phyloP scores from a whole-genome alignment of 1,284 basidiomycete genomes.

The Pseudozyma tsukubaensis region DNA sequence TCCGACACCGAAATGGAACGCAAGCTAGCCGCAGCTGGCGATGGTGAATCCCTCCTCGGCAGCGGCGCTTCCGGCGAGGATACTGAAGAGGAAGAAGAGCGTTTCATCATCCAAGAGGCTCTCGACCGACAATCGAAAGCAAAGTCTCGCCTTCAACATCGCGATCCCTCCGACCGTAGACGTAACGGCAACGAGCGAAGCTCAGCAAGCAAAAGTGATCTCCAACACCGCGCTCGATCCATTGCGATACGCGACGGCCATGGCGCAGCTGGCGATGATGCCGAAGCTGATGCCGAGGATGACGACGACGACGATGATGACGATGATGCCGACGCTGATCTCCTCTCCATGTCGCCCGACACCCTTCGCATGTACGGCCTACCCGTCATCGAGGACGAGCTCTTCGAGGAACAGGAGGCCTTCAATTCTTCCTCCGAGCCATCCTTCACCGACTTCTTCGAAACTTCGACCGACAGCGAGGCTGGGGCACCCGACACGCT shows the following conservation, averaged over 20 bases:
- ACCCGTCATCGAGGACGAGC: conserved; percentile 57
- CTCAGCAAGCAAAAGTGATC: conserved; percentile 39
- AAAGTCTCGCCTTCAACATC: conserved; percentile 36
- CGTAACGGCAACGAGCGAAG: conserved; percentile 34
- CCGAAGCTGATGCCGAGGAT: conserved; percentile 41
- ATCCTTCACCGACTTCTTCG: conserved; percentile 67
- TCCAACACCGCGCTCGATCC: conserved; percentile 39
- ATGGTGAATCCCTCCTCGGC: conserved; percentile 66
- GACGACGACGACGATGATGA: conserved; percentile 40
- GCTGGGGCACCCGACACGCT: conserved; percentile 12
- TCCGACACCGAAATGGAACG: conserved; percentile 65
- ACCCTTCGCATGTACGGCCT: conserved; percentile 57
- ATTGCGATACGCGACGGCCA: conserved; percentile 25
- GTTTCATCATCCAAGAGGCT: conserved; percentile 66
- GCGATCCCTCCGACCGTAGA: conserved; percentile 34
- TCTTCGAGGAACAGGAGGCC: conserved; percentile 64
- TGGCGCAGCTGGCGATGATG: conserved; percentile 30
- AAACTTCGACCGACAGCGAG: conserved; percentile 58
- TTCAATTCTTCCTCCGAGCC: conserved; percentile 67
- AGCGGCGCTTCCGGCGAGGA: conserved; percentile 63
- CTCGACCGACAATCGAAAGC: conserved; percentile 41
- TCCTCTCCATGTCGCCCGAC: conserved; percentile 57
- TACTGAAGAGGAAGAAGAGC: conserved; percentile 62
- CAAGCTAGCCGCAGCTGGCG: conserved; percentile 63
- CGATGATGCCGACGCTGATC: conserved; percentile 32